Base-by-base conservation (phyloP, 1,284 basidiomycete genomes). In the Pyrrhoderma noxium region DNA sequence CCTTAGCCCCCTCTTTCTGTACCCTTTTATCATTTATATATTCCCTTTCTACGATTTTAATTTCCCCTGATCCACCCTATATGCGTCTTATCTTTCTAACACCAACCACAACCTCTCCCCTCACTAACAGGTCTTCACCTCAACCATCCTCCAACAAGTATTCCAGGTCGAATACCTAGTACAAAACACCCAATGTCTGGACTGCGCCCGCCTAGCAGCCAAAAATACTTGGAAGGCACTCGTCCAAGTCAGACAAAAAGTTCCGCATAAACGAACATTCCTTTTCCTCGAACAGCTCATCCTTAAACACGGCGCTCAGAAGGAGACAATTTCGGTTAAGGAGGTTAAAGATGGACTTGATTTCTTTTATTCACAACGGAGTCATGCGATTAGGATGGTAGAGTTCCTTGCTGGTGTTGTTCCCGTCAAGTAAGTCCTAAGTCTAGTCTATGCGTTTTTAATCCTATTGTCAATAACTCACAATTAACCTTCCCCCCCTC, bases 181-280 rank as follows among this genome's bases (percentile, higher is more conserved):
- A 1, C 92, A 96, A 63, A 85, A 97, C 58, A 90, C 91, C 0
- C 95, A 99, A 73, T 99, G 95, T 67, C 85, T 92, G 0, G 89
- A 94, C 61, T 99, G 96, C 65, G 79, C 94, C 0, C 83, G 84
- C 58, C 77, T 98, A 3, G 96, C 95, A 0, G 95, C 96, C 2
- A 99, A 99, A 72, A 98, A 99, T 66, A 98, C 93, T 0, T 99
- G 95, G 96, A 92, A 91, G 62, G 93, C 95, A 0, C 77, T 93
- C 49, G 93, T 99, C 2, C 96, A 99, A 74, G 93, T 98, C 31
- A 84, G 96, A 46, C 95, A 99, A 65, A 99, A 99, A 71, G 93
- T 96, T 45, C 77, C 90, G 9, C 95, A 99, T 69, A 99, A 99
- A 70, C 84, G 96, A 53, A 99, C 96, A 2, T 99, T 99, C 75